Conservation (phyloP, 2,329 filamentous ascomycete species). For the Raffaelea albimanens region DNA sequence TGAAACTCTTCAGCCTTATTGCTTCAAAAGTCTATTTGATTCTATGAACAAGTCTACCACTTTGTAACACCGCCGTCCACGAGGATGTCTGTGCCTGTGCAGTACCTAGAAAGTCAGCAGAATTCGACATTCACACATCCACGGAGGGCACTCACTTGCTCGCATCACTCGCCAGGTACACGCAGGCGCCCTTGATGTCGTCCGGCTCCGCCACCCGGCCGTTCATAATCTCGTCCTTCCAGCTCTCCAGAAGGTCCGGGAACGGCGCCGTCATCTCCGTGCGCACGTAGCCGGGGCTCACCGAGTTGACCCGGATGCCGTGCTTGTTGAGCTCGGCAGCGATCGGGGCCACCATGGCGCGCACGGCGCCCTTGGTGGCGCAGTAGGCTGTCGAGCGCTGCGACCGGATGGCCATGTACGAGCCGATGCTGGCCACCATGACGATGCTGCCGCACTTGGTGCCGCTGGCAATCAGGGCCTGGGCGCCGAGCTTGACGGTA, state of each 20-base stretch:
- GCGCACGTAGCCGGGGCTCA: conserved; percentile 57
- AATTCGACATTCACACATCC: not conserved
- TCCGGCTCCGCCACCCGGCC: conserved; percentile 46
- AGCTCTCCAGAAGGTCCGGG: conserved; percentile 48
- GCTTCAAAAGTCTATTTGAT: too few relatives aligned
- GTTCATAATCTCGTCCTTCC: conserved; percentile 68
- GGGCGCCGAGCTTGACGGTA: conserved; percentile 26
- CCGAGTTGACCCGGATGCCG: conserved; percentile 57
- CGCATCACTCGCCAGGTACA: conserved; percentile 53
- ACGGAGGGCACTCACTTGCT: conserved; percentile 25
- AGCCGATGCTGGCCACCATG: conserved; percentile 48
- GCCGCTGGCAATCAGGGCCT: conserved; percentile 19
- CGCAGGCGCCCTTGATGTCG: conserved; percentile 51
- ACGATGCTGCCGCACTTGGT: conserved; percentile 40
- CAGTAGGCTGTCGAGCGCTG: conserved; percentile 59
- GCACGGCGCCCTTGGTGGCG: conserved; percentile 54
- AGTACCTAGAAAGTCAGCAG: conserved; percentile 5
- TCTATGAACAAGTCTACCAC: conserved; percentile 5
- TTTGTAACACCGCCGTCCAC: conserved; percentile 12
- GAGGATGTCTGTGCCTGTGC: conserved; percentile 9
- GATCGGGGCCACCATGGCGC: conserved; percentile 53
- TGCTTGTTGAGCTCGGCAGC: conserved; percentile 52
- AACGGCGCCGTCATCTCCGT: conserved; percentile 65
- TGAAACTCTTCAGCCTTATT: too few relatives aligned
- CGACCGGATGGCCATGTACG: conserved; percentile 44